These are phyloP conservation scores for Fusarium sp. DNA, from an alignment of 2,329 filamentous ascomycete genomes.

Conservation along the genomic window DNA sequence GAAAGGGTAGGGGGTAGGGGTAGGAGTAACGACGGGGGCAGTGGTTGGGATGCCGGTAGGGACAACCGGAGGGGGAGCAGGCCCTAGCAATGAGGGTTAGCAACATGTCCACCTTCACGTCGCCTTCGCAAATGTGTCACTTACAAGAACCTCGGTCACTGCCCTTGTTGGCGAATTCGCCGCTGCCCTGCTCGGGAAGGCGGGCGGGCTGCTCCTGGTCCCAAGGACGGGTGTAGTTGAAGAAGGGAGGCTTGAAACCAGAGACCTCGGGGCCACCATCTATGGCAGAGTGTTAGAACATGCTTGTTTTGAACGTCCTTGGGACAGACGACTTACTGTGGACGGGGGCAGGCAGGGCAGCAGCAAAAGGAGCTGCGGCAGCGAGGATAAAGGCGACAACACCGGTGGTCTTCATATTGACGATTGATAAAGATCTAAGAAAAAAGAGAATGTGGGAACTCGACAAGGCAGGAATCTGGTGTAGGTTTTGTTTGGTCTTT, in stretches of 20 bases:
- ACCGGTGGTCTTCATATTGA: constrained; percentile 47
- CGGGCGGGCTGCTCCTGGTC: neutral
- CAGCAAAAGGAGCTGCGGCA: constrained; percentile 33
- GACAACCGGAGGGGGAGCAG: constrained; percentile 15
- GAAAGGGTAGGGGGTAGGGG: constrained; percentile 26
- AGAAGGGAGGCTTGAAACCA: constrained; percentile 15
- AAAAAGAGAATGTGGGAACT: constrained; percentile 12
- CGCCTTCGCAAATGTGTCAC: neutral
- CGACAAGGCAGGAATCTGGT: constrained; percentile 4
- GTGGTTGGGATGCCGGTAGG: neutral
- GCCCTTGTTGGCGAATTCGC: constrained; percentile 3
- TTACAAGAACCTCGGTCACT: constrained; percentile 16
- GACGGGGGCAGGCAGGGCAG: constrained; percentile 34
- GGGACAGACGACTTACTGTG: constrained; percentile 23
- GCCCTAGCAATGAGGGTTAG: neutral
- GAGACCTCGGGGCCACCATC: constrained; percentile 8
- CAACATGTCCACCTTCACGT: too few species aligned
- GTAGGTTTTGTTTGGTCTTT: constrained; percentile 14
- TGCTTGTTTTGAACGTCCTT: neutral
- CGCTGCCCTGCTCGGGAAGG: constrained; percentile 14
- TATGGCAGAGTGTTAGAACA: constrained; percentile 9
- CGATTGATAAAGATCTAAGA: constrained; percentile 13
- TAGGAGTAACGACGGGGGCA: constrained; percentile 14
- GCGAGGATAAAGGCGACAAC: constrained; percentile 39
- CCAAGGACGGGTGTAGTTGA: constrained; percentile 29